Percentiles rank a stretch among this genome's conserved stretches.
These are phyloP conservation scores for Phytophthora sojae DNA, from an alignment of 352 stramenopile species.

Conservation along the genomic window DNA sequence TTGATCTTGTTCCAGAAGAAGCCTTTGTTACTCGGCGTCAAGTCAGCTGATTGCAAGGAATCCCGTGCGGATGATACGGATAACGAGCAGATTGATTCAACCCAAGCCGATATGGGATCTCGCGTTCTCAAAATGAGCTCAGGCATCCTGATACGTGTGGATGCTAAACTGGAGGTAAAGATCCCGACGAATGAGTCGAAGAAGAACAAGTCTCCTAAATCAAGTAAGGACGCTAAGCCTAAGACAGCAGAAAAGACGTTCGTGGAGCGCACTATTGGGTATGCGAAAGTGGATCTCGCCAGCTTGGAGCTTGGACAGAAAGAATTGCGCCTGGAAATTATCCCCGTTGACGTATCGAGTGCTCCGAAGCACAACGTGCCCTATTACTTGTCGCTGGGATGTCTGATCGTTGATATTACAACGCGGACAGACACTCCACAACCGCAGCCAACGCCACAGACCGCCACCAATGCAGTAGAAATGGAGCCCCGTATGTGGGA, in stretches of 20 bases:
- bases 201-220: background rate
- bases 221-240: constrained; percentile 14
- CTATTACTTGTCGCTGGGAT: constrained; percentile 68
- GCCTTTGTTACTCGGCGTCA: constrained; percentile 32
- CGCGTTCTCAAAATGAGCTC: constrained; percentile 42
- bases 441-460: background rate
- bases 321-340: constrained; percentile 48
- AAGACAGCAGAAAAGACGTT: background rate
- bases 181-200: background rate
- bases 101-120: constrained; percentile 11
- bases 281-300: constrained; percentile 60
- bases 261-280: constrained; percentile 39
- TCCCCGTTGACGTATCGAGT: constrained; percentile 31
- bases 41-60: background rate
- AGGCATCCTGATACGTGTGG: constrained; percentile 60
- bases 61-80: background rate
- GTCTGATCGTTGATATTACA: constrained; percentile 47
- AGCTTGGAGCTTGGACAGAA: constrained; percentile 44
- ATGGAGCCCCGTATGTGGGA: constrained; percentile 3
- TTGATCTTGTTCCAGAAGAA: constrained; percentile 37
- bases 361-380: constrained; percentile 17
- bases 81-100: background rate
- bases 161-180: constrained; percentile 16
- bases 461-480: background rate
- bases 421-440: background rate